Evolutionary conservation across 768 basidiomycete genomes (phyloP), one percentile per base, ranked within the genome.

Genomic region (Tephrocybe sp.): DNA sequence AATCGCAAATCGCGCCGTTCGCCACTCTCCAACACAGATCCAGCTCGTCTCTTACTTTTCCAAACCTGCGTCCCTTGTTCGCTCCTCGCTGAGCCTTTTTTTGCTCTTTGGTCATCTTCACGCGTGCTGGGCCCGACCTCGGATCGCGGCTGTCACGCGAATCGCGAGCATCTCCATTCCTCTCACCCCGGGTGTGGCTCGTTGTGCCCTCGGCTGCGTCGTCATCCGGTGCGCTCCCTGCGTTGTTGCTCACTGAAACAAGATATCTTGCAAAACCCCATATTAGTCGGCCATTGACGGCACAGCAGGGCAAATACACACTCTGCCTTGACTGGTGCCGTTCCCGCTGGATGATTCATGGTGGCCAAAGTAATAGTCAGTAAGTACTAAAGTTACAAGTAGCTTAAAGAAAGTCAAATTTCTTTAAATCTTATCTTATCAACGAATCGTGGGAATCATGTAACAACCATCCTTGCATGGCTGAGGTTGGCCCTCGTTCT

Each of bases 1-100:
- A 82, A 54, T 88, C 84, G 61, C 94, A 97, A 7, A 71, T 58
- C 27, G 74, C 70, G 0, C 86, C 89, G 44, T 75, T 80, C 2
- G 91, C 93, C 44, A 92, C 69, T 44, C 76, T 79, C 80, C 85
- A 88, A 68, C 95, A 98, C 22, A 98, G 70, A 27, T 92, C 85
- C 2, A 92, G 68, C 36, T 89, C 87, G 60, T 95, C 94, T 45
- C 81, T 75, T 15, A 89, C 74, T 61, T 87, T 87, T 15, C 77
- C 83, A 65, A 92, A 94, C 12, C 83, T 77, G 34, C 95, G 69
- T 11, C 82, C 86, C 63, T 92, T 95, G 66, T 96, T 97, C 51
- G 85, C 83, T 2, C 94, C 94, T 26, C 80, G 73, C 52, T 82
- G 78, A 9, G 84, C 81, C 65, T 89, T 89, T 65, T 81, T 86